A percentile compares a stretch with the other conserved stretches of the same genome.
phyloP scores from a whole-genome alignment of 352 stramenopile genomes.

The Globisporangium solare region DNA sequence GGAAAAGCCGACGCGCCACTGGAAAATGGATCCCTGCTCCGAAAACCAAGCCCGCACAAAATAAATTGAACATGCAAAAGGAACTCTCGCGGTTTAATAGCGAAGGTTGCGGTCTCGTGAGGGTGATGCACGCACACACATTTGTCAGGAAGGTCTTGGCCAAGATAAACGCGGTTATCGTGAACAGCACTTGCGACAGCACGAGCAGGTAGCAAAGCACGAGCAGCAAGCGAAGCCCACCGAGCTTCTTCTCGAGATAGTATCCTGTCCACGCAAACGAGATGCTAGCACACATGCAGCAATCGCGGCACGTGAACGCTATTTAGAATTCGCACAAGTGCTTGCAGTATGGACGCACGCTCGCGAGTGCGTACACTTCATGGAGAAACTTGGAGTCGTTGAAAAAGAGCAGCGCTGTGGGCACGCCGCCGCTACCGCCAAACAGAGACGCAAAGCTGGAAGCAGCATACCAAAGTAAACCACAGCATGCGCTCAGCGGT shows the following conservation, averaged over 20 bases:
- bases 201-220: conserved; percentile 16
- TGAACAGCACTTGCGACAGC: conserved; percentile 19
- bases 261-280: conserved; percentile 26
- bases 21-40: conserved; percentile 9
- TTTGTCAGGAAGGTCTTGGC: conserved; percentile 11
- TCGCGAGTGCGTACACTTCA: conserved; percentile 9
- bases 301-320: no score
- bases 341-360: no score
- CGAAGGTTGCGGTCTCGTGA: neutral
- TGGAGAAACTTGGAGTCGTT: conserved; percentile 11
- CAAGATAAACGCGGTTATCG: conserved; percentile 16
- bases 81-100: no score
- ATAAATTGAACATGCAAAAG: no score
- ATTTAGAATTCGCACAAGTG: no score
- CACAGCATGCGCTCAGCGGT: neutral
- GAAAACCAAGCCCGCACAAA: no score
- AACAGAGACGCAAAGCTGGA: conserved; percentile 6
- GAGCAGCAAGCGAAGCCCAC: conserved; percentile 19
- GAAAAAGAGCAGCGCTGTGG: conserved; percentile 2
- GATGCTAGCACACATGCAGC: no score
- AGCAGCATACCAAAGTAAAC: neutral
- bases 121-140: conserved; percentile 15
- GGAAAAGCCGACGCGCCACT: conserved; percentile 21
- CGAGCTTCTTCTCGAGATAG: conserved; percentile 22
- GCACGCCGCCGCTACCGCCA: neutral